phyloP scores from a whole-genome alignment of 2,329 filamentous ascomycete genomes.

The Trichocomaceae sp. region DNA sequence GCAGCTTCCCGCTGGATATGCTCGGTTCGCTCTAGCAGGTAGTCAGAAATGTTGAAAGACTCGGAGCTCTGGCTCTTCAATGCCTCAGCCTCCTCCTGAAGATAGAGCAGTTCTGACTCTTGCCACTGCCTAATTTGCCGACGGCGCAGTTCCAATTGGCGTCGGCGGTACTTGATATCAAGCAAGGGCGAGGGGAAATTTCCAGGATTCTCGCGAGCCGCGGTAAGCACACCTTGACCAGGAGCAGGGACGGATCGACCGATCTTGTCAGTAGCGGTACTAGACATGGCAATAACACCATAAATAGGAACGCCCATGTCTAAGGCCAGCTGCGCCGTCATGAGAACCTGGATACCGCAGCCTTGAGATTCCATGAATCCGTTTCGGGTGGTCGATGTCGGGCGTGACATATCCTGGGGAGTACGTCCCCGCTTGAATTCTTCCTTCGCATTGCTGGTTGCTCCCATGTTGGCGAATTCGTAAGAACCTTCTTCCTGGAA shows the following conservation, averaged over 20 bases:
- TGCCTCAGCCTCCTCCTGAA: conserved; percentile 85
- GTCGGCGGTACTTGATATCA: conserved; percentile 94
- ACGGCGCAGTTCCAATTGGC: conserved; percentile 89
- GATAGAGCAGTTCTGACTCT: conserved; percentile 85
- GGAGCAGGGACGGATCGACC: conserved; percentile 94
- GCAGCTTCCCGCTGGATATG: conserved; percentile 85
- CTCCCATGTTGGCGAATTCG: conserved; percentile 99
- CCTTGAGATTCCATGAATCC: conserved; percentile 99
- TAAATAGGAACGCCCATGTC: conserved; percentile 99
- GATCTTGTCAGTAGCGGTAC: conserved; percentile 98
- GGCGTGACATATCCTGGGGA: conserved; percentile 94
- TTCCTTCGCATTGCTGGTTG: conserved; percentile 94
- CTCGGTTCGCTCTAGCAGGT: conserved; percentile 71
- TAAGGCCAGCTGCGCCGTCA: conserved; percentile 90
- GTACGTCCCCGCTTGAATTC: conserved; percentile 94
- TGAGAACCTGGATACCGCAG: conserved; percentile 96
- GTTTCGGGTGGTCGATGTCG: conserved; percentile 90
- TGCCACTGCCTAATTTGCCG: conserved; percentile 95
- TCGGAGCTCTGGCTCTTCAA: conserved; percentile 70
- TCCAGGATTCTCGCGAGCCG: conserved; percentile 80
- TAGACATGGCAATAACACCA: conserved; percentile 85
- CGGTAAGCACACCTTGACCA: conserved; percentile 93
- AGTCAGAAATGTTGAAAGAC: conserved; percentile 75
- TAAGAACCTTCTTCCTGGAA: conserved; percentile 99
- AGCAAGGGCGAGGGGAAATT: conserved; percentile 93